A percentile compares a stretch with the other conserved stretches of the same genome.
phyloP scores from a whole-genome alignment of 2,329 filamentous ascomycete species.

The Sphaerulina vaccinii region DNA sequence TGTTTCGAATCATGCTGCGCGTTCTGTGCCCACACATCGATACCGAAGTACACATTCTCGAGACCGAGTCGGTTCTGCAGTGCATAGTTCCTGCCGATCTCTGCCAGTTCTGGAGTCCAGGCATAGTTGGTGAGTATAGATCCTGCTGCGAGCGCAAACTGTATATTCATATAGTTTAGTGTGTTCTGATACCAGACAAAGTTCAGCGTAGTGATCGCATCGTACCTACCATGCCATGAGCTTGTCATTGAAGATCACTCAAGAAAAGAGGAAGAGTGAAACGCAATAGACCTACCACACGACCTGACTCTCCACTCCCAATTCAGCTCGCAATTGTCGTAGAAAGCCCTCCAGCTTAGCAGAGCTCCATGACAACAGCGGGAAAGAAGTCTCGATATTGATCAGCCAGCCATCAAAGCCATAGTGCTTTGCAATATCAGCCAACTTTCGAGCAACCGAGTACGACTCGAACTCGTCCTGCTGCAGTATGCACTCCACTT shows the following conservation, averaged over 20 bases:
- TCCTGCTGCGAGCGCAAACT: conserved; percentile 41
- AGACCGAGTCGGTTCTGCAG: conserved; percentile 28
- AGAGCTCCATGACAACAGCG: conserved; percentile 35
- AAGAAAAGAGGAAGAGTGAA: too few species aligned
- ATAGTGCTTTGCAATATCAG: conserved; percentile 41
- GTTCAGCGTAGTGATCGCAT: conserved; percentile 46
- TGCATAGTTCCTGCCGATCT: conserved; percentile 32
- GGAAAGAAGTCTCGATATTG: conserved; percentile 48
- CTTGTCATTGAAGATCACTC: too few species aligned
- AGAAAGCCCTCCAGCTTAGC: conserved; percentile 40
- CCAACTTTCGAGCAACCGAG: conserved; percentile 40
- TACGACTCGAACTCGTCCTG: conserved; percentile 8
- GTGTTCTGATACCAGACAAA: conserved; percentile 47
- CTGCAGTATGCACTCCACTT: conserved; percentile 35
- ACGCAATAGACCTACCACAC: conserved; percentile 46
- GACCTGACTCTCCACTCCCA: conserved; percentile 33
- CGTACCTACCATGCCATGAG: too few species aligned
- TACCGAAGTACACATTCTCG: conserved; percentile 42
- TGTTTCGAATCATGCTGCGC: conserved; percentile 30
- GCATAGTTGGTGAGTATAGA: conserved; percentile 48
- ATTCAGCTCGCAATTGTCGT: conserved; percentile 36
- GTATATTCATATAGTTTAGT: conserved; percentile 41
- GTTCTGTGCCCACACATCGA: conserved; percentile 51
- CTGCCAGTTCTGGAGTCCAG: conserved; percentile 39
- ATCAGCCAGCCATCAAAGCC: conserved; percentile 51